These are phyloP conservation scores for Fusarium zealandicum DNA, from an alignment of 2,329 filamentous ascomycete genomes.

Conservation along the genomic window DNA sequence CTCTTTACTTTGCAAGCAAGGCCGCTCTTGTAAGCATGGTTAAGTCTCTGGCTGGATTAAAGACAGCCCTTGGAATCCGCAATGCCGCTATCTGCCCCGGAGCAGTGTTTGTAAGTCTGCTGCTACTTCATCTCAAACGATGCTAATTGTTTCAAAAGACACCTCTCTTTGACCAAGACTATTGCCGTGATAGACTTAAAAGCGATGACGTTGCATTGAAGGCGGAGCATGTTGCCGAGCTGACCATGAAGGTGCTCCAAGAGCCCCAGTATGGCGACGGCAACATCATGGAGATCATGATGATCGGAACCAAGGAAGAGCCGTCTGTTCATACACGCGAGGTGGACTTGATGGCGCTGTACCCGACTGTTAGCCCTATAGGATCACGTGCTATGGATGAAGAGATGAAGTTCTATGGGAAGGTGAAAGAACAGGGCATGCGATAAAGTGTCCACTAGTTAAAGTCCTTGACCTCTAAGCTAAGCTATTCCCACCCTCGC, in stretches of 20 bases:
- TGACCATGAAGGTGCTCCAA: slow-evolving; percentile 6
- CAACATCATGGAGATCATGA: slow-evolving; percentile 24
- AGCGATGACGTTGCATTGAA: slow-evolving; percentile 6
- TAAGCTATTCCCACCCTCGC: too few relatives aligned
- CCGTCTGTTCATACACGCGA: slow-evolving; percentile 6
- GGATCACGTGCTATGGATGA: slow-evolving; percentile 4
- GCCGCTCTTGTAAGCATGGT: slow-evolving; percentile 24
- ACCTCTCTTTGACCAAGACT: slow-evolving; percentile 15
- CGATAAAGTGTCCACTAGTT: too few relatives aligned
- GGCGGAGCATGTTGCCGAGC: slow-evolving; percentile 6
- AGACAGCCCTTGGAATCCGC: slow-evolving; percentile 6
- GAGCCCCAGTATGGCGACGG: slow-evolving; percentile 23
- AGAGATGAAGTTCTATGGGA: background rate
- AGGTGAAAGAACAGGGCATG: slow-evolving; percentile 8
- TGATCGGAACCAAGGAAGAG: slow-evolving; percentile 8
- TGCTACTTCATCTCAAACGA: background rate
- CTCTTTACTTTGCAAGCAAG: slow-evolving; percentile 30
- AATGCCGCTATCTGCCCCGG: slow-evolving; percentile 23
- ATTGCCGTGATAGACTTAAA: slow-evolving; percentile 16
- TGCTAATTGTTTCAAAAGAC: too few relatives aligned
- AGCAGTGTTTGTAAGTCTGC: slow-evolving; percentile 11
- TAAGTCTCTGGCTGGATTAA: slow-evolving; percentile 11
- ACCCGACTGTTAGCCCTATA: slow-evolving; percentile 8
- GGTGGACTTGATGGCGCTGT: background rate
- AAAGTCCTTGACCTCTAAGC: too few relatives aligned